Conservation (phyloP, 2,329 filamentous ascomycete species). For the Drechslerella coelobrocha region DNA sequence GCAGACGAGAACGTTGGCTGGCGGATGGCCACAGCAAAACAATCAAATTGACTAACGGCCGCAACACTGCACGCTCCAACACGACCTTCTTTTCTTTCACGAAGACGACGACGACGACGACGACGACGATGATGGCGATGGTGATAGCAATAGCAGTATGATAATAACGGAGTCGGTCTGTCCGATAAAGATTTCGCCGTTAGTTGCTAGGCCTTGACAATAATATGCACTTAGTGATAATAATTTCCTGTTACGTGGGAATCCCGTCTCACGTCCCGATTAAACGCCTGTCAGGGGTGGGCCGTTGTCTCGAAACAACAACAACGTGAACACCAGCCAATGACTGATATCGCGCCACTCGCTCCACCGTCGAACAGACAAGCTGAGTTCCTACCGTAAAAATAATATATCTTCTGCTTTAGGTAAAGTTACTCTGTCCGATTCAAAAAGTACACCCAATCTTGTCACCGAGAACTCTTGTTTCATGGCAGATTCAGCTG, state of each 20-base stretch:
- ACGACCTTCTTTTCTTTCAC: too few relatives aligned
- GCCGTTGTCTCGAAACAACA: slow-evolving; percentile 44
- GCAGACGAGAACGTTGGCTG: background rate
- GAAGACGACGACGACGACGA: background rate
- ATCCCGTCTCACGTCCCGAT: slow-evolving; percentile 39
- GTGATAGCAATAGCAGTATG: background rate
- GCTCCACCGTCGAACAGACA: background rate
- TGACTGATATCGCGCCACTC: background rate
- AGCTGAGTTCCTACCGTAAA: slow-evolving; percentile 4
- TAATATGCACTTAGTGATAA: background rate
- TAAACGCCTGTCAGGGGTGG: slow-evolving; percentile 50
- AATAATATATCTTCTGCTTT: too few relatives aligned
- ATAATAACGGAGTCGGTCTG: too few relatives aligned
- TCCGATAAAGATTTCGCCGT: too few relatives aligned
- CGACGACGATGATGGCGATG: background rate
- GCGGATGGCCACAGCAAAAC: background rate
- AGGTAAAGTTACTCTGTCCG: too few relatives aligned
- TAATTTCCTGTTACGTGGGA: slow-evolving; percentile 10
- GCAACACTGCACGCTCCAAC: slow-evolving; percentile 17
- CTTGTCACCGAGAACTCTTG: too few relatives aligned
- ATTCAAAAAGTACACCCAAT: too few relatives aligned
- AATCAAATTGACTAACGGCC: background rate
- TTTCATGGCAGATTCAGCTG: too few relatives aligned
- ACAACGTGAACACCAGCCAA: slow-evolving; percentile 32
- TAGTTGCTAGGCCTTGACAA: background rate